Conservation (phyloP, 257 asterid genomes). For the Solanum chilense region DNA sequence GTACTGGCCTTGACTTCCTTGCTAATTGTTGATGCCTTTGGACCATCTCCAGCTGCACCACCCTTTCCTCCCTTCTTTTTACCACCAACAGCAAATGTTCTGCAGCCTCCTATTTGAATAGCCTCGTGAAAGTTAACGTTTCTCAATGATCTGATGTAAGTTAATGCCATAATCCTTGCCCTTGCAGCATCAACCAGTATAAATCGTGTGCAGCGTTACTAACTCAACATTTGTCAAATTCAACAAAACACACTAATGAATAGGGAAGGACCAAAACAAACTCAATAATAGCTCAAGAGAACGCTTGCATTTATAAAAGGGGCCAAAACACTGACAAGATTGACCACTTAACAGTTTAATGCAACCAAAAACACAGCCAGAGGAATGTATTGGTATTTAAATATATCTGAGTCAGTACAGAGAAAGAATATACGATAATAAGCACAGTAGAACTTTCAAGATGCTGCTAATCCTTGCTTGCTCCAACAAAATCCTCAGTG, state of each 20-base stretch:
- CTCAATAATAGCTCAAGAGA: neutral
- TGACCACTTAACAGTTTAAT: neutral
- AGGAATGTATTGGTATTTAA: neutral
- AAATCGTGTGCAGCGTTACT: neutral
- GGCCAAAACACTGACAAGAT: neutral
- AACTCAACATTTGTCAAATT: neutral
- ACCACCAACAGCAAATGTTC: constrained; percentile 78
- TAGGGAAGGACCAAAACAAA: neutral
- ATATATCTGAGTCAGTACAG: neutral
- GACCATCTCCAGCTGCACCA: constrained; percentile 64
- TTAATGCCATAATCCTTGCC: constrained; percentile 28
- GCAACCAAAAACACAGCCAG: neutral
- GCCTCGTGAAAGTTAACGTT: constrained; percentile 21
- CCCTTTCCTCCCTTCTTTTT: constrained; percentile 90
- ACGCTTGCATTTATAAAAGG: neutral
- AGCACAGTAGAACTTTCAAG: neutral
- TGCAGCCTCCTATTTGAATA: constrained; percentile 25
- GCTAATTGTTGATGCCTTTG: constrained; percentile 61
- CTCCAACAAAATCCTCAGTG: neutral
- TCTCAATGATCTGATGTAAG: constrained; percentile 29
- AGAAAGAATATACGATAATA: neutral
- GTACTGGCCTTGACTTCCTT: constrained; percentile 92
- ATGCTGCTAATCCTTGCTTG: neutral
- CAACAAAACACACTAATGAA: neutral
- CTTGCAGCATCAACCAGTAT: constrained; percentile 14